Percentiles rank a stretch among this genome's conserved stretches.
These are phyloP conservation scores for Exophiala aquamarina DNA, from an alignment of 2,329 filamentous ascomycete species.

Conservation along the genomic window DNA sequence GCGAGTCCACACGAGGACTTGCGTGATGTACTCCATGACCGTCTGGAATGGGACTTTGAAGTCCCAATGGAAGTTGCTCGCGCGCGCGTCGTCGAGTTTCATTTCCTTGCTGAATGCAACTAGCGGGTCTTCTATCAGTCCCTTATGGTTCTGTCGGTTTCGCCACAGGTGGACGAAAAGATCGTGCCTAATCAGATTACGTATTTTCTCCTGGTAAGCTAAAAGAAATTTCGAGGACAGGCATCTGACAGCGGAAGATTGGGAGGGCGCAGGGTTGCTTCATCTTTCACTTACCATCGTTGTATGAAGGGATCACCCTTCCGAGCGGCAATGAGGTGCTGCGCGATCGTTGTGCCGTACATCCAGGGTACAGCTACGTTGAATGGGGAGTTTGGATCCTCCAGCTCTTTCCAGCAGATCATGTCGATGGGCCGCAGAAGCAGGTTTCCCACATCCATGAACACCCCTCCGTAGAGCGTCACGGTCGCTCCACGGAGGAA, in stretches of 20 bases:
- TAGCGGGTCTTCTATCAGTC: slow-evolving; percentile 51
- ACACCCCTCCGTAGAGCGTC: slow-evolving; percentile 58
- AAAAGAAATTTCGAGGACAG: too few species aligned
- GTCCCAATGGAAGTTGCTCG: slow-evolving; percentile 32
- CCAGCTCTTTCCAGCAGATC: slow-evolving; percentile 53
- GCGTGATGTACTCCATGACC: slow-evolving; percentile 41
- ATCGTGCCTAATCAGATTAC: slow-evolving; percentile 36
- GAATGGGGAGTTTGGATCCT: slow-evolving; percentile 45
- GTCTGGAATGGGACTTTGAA: slow-evolving; percentile 34
- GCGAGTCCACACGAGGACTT: slow-evolving; percentile 40
- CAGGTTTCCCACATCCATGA: slow-evolving; percentile 58
- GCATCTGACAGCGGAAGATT: too few species aligned
- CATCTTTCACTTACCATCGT: too few species aligned
- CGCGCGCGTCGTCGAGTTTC: slow-evolving; percentile 27
- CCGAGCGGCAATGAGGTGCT: too few species aligned
- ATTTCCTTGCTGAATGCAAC: slow-evolving; percentile 36
- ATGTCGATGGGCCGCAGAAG: slow-evolving; percentile 58
- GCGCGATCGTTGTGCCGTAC: slow-evolving; percentile 38
- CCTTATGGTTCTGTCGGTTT: slow-evolving; percentile 51
- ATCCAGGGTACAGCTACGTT: slow-evolving; percentile 41
- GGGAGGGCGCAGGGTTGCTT: too few species aligned
- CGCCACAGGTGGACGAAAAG: slow-evolving; percentile 55
- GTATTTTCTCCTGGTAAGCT: slow-evolving; percentile 35
- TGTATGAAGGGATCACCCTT: too few species aligned
- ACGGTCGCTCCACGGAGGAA: slow-evolving; percentile 59